Evolutionary conservation across 805 yeast genomes (phyloP).

Genomic region (Wickerhamiella sergipiensis): DNA sequence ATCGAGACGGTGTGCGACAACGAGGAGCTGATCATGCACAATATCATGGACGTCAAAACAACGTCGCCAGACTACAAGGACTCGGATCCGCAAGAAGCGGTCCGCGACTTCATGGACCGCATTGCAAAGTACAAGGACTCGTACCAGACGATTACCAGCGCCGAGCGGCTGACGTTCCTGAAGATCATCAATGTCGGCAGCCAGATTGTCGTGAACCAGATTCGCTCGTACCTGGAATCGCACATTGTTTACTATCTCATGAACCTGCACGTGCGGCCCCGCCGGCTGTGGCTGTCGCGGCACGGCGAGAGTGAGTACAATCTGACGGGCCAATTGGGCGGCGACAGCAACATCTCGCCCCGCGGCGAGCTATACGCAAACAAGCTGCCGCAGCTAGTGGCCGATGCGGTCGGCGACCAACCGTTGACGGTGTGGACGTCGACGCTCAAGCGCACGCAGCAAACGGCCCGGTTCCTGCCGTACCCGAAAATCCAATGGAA

Average conservation of each 20-base stretch:
- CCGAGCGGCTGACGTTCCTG: slow-evolving; percentile 53
- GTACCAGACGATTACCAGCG: slow-evolving; percentile 58
- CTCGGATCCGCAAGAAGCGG: slow-evolving; percentile 57
- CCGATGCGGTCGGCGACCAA: slow-evolving; percentile 38
- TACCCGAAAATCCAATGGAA: slow-evolving; percentile 86
- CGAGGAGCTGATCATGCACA: slow-evolving; percentile 58
- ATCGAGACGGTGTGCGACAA: slow-evolving; percentile 88
- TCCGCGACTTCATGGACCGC: slow-evolving; percentile 55
- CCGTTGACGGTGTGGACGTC: slow-evolving; percentile 91
- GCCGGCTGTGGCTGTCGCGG: slow-evolving; percentile 85
- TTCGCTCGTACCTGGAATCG: slow-evolving; percentile 78
- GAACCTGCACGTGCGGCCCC: slow-evolving; percentile 87
- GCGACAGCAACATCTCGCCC: slow-evolving; percentile 74
- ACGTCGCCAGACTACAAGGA: slow-evolving; percentile 71
- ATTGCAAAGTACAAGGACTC: slow-evolving; percentile 59
- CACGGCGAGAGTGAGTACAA: slow-evolving; percentile 94
- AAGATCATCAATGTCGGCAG: slow-evolving; percentile 78
- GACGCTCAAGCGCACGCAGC: slow-evolving; percentile 79
- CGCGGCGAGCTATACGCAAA: slow-evolving; percentile 76
- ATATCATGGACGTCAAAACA: slow-evolving; percentile 74
- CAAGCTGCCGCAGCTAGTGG: slow-evolving; percentile 65
- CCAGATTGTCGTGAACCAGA: slow-evolving; percentile 76
- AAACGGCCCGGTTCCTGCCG: slow-evolving; percentile 73
- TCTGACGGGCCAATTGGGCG: slow-evolving; percentile 89
- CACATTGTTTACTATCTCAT: slow-evolving; percentile 90